These are phyloP conservation scores for Artemisia tridentata DNA, from an alignment of 129 eudicot species.

Conservation along the genomic window DNA sequence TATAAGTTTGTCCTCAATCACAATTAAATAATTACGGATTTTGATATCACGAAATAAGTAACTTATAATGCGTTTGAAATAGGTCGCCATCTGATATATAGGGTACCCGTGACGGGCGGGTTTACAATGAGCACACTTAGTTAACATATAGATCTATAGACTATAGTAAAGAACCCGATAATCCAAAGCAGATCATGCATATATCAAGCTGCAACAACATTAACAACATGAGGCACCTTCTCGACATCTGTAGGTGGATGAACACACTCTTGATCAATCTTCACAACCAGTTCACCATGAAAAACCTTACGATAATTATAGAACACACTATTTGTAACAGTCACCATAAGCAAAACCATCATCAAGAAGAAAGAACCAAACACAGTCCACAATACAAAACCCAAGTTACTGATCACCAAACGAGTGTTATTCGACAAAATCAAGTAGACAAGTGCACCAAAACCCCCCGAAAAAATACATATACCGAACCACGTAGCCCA, in stretches of 20 bases:
- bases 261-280: constrained; percentile 43
- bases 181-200: too few species aligned
- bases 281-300: constrained; percentile 45
- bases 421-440: neutral
- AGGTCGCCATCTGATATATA: too few species aligned
- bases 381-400: constrained; percentile 33
- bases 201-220: constrained; percentile 21
- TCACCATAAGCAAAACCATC: constrained; percentile 40
- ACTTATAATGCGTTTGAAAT: too few species aligned
- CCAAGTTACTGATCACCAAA: constrained; percentile 20
- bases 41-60: too few species aligned
- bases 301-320: constrained; percentile 74
- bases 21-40: too few species aligned
- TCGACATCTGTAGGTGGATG: constrained; percentile 61
- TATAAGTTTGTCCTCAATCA: too few species aligned
- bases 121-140: too few species aligned
- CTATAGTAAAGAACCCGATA: too few species aligned
- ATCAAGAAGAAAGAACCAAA: constrained; percentile 38
- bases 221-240: constrained; percentile 26
- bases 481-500: constrained; percentile 31
- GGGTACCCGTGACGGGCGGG: too few species aligned
- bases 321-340: constrained; percentile 49
- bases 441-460: constrained; percentile 19
- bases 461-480: constrained; percentile 28
- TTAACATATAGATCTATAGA: too few species aligned